Evolutionary conservation across 768 basidiomycete genomes (phyloP).

Genomic region (Megacollybia marginata): DNA sequence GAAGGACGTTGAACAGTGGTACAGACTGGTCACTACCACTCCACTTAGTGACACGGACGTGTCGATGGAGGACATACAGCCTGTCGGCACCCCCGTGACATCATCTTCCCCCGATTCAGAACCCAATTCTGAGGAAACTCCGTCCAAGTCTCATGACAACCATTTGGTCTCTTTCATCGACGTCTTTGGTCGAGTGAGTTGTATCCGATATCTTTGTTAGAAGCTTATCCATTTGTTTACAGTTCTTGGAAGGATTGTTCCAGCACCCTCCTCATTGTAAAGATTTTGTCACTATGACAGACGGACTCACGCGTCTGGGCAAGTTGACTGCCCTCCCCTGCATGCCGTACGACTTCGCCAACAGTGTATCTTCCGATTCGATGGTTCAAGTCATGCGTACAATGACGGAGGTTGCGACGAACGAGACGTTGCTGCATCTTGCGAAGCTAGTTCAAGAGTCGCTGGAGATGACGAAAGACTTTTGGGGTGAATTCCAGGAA

Average conservation of each 20-base stretch:
- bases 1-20: conserved; percentile 59
- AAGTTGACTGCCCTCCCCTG: conserved; percentile 77
- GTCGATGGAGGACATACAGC: conserved; percentile 40
- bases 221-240: conserved; percentile 3
- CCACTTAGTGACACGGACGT: conserved; percentile 27
- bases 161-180: conserved; percentile 73
- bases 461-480: conserved; percentile 57
- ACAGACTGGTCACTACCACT: conserved; percentile 37
- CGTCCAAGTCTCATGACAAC: conserved; percentile 52
- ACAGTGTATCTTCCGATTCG: conserved; percentile 78
- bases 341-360: conserved; percentile 83
- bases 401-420: conserved; percentile 81
- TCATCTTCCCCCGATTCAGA: background rate
- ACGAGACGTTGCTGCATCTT: conserved; percentile 65
- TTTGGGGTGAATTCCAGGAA: conserved; percentile 53
- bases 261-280: conserved; percentile 85
- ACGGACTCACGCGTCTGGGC: conserved; percentile 70
- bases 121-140: background rate
- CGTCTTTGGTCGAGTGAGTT: conserved; percentile 64
- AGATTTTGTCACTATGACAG: conserved; percentile 74
- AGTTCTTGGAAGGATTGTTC: conserved; percentile 95
- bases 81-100: conserved; percentile 6
- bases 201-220: background rate
- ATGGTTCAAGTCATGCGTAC: conserved; percentile 85
- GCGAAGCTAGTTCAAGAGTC: conserved; percentile 64